Evolutionary conservation across 139 green algal genomes (phyloP), one percentile per base, ranked within the genome.

Genomic region (Chlamydomonas schloesseri): DNA sequence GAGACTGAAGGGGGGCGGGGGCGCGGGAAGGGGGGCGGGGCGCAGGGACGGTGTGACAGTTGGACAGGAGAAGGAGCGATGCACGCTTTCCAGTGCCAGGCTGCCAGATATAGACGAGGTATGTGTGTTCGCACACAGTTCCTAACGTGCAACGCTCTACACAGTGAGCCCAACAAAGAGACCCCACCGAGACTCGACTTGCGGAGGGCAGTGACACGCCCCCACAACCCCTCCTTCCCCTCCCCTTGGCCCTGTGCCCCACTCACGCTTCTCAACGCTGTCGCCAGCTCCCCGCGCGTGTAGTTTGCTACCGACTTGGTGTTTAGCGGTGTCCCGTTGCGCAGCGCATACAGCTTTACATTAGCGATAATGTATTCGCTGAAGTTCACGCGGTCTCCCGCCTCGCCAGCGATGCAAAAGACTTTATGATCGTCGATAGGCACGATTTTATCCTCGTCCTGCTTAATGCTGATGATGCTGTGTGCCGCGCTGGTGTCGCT

Each of bases 381-480:
- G 73, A 98, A 98, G 71, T 99, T 96, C 36, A 97, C 94, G 21
- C 97, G 93, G 89, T 99, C 97, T 47, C 97, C 97, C 14, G 97
- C 92, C 79, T 98, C 95, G 18, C 97, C 97, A n/a, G 93, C 91
- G 34, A 97, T 87, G 31, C 95, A 97, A 80, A 99, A 94, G 47
- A 99, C 86, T 79, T 97, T 98, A 87, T 98, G 95, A 11, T 31
- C 72, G 88, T 99, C 97, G 6, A 96, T 89, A 33, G 93, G 92
- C 57, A 97, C 87, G 81, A 98, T 96, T 89, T 98, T 98, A 87
- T 98, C 96, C 90, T 99, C 98, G 78, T 99, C 97, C 53, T 97
- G 91, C 91, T 99, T 99, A 84, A 99, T 98, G 29, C 94, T 96
- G 72, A 99, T 97, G 90, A 99, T 99, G 26, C 93, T 95, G 76